Base-by-base conservation (phyloP, 2,329 filamentous ascomycete genomes). In the Thielaviopsis punctulata region DNA sequence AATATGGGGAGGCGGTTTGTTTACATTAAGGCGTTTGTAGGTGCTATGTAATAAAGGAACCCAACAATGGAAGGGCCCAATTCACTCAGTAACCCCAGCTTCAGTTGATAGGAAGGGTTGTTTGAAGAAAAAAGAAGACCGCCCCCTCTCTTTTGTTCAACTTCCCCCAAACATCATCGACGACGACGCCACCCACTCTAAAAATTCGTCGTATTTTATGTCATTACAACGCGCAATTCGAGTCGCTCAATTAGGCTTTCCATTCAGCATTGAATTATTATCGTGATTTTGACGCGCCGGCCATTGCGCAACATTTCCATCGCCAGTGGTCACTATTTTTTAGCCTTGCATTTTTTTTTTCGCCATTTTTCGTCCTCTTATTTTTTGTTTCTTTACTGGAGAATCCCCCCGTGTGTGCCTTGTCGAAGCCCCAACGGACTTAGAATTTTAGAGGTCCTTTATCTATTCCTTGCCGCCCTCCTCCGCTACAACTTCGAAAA, bases 161-260 rank as follows among this genome's bases (percentile, higher is more conserved):
- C 48, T 54, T 54, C 41, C 48, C 52, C 48, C 52, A 50, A 54
- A 54, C 52, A 54, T 49, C 52, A 54, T 45, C 48, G 45, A 25
- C 43, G 15, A 36, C 25, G 27, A 45, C 36, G 18, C 41, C 27
- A 27, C 24, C 22, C 13, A 45, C 25, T 33, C n/a, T 45, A 19
- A 9, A 44, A 48, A 49, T 36, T 30, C 22, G 39, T 24, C 44
- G 41, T 45, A 23, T 45, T 45, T 23, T 36, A 22, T 30, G 36
- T 30, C 44, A 39, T 48, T 33, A 21, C 50, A 33, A 52, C 50
- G 50, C 50, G 50, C 50, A 52, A 15, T 47, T 52, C 47, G 10
- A 30, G 19, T 23, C 18, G 30, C 30, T 21, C 22, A 54, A 33
- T 49, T 47, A 30, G 41, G 19, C 39, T 19, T 18, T 25, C 44